These are phyloP conservation scores for Uromyces viciae-fabae DNA, from an alignment of 1,284 basidiomycete genomes.

Conservation along the genomic window DNA sequence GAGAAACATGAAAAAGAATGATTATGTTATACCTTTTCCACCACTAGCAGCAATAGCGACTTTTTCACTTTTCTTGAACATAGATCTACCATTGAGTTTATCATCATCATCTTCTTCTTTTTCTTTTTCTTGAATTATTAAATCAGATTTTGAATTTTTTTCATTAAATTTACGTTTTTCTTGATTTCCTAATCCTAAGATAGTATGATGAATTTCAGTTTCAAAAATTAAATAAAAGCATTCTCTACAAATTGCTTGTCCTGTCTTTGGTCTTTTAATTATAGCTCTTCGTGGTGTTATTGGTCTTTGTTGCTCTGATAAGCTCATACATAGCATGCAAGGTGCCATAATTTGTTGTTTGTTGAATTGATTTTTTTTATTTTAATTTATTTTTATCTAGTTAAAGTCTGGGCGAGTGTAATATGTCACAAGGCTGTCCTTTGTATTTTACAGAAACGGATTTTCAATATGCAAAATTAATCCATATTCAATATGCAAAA, in stretches of 20 bases:
- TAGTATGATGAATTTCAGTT: conserved; percentile 96
- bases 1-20: neutral
- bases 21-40: conserved; percentile 71
- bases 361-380: neutral
- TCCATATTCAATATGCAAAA: neutral
- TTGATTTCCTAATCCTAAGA: conserved; percentile 58
- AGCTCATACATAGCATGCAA: conserved; percentile 23
- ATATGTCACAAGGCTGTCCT: too few species aligned
- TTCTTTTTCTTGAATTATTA: neutral
- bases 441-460: too few species aligned
- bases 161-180: conserved; percentile 34
- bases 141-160: neutral
- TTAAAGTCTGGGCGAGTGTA: too few species aligned
- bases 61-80: conserved; percentile 86
- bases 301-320: neutral
- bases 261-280: conserved; percentile 91
- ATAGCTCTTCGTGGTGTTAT: conserved; percentile 63
- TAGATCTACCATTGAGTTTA: conserved; percentile 45
- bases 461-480: neutral
- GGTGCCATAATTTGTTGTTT: too few species aligned
- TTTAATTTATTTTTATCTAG: neutral
- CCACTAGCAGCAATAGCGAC: conserved; percentile 98
- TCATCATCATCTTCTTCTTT: neutral
- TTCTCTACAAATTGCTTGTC: conserved; percentile 78
- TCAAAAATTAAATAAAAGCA: conserved; percentile 83